Percentiles rank a stretch among this genome's conserved stretches.
Conservation (phyloP, 345 rosid species). For the Firmiana major region DNA sequence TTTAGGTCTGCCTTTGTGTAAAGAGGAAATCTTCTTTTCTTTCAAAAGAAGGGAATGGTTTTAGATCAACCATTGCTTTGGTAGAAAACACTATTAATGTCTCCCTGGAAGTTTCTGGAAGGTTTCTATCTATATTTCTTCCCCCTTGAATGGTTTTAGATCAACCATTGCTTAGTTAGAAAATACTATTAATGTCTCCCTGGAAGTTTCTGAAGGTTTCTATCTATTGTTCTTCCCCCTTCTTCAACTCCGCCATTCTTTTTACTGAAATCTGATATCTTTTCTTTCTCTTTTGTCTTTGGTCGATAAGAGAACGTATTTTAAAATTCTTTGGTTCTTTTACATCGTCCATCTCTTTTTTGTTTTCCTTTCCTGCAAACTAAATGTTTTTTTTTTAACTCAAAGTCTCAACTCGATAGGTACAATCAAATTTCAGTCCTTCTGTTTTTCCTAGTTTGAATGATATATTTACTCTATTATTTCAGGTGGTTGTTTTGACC, state of each 20-base stretch:
- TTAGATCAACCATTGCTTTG: not conserved
- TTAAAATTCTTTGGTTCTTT: not conserved
- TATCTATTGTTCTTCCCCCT: not conserved
- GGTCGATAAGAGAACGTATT: not conserved
- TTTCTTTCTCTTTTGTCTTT: not conserved
- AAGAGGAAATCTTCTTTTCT: not conserved
- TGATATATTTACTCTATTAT: conserved; percentile 3
- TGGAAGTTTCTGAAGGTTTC: not conserved
- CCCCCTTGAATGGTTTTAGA: not conserved
- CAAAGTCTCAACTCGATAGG: not conserved
- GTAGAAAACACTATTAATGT: no score
- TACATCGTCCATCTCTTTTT: not conserved
- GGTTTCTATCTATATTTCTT: no score
- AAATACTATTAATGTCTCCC: not conserved
- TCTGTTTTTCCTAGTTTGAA: not conserved
- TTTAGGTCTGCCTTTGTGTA: not conserved
- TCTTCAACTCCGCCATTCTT: not conserved
- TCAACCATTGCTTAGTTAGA: not conserved
- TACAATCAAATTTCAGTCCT: not conserved
- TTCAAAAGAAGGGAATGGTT: not conserved
- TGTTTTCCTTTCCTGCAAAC: not conserved
- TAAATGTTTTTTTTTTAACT: not conserved
- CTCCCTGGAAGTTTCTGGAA: no score
- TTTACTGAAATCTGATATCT: not conserved
- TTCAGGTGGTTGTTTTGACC: conserved; percentile 91